Conservation (phyloP, 495 filamentous ascomycete species). For the Aspergillus saccharolyticus region DNA sequence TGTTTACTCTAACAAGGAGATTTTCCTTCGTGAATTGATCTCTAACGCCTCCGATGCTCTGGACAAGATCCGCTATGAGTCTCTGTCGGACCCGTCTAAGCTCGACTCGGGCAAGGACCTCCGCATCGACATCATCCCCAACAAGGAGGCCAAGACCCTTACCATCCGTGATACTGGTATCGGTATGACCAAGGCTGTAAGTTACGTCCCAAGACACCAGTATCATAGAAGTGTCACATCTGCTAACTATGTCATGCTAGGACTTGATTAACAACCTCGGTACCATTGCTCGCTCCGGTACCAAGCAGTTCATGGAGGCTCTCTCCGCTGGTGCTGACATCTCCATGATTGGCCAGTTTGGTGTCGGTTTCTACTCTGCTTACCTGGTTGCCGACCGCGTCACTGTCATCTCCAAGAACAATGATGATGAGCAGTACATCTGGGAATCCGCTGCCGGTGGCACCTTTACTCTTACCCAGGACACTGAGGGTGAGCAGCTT, state of each 20-base stretch:
- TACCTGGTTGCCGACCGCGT: conserved; percentile 98
- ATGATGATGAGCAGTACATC: conserved; percentile 99
- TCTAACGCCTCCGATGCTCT: conserved; percentile 98
- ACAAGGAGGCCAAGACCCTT: conserved; percentile 94
- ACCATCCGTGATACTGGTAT: conserved; percentile 97
- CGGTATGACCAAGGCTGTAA: conserved; percentile 99
- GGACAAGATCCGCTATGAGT: conserved; percentile 99
- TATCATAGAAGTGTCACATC: not conserved
- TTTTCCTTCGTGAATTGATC: conserved; percentile 96
- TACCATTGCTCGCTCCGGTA: conserved; percentile 97
- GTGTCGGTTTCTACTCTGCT: conserved; percentile 99
- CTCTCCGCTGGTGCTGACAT: conserved; percentile 97
- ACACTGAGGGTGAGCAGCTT: conserved; percentile 85
- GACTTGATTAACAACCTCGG: conserved; percentile 99
- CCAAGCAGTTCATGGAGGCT: conserved; percentile 99
- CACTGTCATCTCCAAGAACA: conserved; percentile 94
- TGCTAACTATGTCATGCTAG: conserved; percentile 34
- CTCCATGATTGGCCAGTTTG: conserved; percentile 99
- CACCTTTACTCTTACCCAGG: conserved; percentile 88
- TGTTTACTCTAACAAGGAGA: conserved; percentile 99
- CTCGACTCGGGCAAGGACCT: conserved; percentile 96
- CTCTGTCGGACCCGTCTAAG: conserved; percentile 93
- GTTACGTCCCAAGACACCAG: conserved; percentile 29
- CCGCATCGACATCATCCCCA: conserved; percentile 94
- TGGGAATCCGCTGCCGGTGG: conserved; percentile 98